Conservation (phyloP, 2,329 filamentous ascomycete species). For the Clonostachys chloroleuca region DNA sequence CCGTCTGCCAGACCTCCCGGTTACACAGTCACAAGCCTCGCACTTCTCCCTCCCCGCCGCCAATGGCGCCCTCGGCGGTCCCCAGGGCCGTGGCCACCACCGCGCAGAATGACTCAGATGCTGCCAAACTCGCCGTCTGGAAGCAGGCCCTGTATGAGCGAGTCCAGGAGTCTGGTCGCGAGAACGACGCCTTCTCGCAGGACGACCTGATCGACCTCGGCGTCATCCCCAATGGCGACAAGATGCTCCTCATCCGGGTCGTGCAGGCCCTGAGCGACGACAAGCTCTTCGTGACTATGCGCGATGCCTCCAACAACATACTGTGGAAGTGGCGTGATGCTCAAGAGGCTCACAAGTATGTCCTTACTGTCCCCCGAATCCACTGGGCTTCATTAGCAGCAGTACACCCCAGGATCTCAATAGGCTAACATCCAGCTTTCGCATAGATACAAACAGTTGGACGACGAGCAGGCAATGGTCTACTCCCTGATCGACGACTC, state of each 20-base stretch:
- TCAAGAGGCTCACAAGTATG: conserved; percentile 59
- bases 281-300: conserved; percentile 48
- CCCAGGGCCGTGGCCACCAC: conserved; percentile 11
- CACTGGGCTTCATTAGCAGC: too few species aligned
- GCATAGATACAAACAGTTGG: conserved; percentile 11
- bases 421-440: too few species aligned
- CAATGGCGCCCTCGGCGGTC: conserved; percentile 4
- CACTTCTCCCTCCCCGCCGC: neutral
- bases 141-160: conserved; percentile 55
- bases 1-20: too few species aligned
- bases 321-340: conserved; percentile 53
- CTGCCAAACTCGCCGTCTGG: conserved; percentile 41
- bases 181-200: conserved; percentile 50
- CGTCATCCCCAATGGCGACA: conserved; percentile 52
- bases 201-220: conserved; percentile 52
- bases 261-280: conserved; percentile 56
- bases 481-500: conserved; percentile 87
- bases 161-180: conserved; percentile 42
- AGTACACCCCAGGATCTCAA: too few species aligned
- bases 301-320: conserved; percentile 31
- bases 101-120: conserved; percentile 20
- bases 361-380: neutral
- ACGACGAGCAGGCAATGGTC: conserved; percentile 76
- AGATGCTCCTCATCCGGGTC: conserved; percentile 48
- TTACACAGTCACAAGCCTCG: too few species aligned